phyloP scores from a whole-genome alignment of 129 eudicot species.

The Lactuca saligna region DNA sequence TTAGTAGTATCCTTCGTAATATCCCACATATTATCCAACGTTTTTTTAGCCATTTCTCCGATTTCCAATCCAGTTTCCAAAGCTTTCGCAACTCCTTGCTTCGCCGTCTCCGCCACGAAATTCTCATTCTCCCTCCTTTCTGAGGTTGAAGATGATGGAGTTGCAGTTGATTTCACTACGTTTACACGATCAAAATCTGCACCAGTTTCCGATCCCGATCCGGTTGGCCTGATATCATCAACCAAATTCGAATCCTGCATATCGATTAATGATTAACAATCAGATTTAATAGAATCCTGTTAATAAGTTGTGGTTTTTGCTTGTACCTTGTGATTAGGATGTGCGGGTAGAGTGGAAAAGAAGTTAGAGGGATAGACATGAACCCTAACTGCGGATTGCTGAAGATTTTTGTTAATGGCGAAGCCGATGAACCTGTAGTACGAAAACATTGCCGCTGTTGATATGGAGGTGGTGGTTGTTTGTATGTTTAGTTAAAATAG shows the following conservation, averaged over 20 bases:
- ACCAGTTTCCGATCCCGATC: background rate
- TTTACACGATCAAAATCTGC: slow-evolving; percentile 3
- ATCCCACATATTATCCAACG: slow-evolving; percentile 47
- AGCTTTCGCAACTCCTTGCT: slow-evolving; percentile 42
- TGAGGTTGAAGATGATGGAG: background rate
- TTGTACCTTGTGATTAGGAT: slow-evolving; percentile 15
- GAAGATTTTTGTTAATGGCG: slow-evolving; percentile 16
- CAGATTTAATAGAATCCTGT: background rate
- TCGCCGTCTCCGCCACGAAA: slow-evolving; percentile 38
- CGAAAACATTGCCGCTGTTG: slow-evolving; percentile 18
- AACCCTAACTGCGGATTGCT: background rate
- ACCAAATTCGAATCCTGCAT: slow-evolving; percentile 24
- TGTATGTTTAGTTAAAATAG: background rate
- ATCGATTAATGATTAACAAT: background rate
- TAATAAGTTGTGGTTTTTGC: background rate
- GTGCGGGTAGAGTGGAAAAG: background rate
- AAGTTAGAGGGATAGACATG: background rate
- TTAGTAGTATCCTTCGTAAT: slow-evolving; percentile 40
- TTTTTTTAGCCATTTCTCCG: slow-evolving; percentile 50
- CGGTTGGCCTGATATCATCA: slow-evolving; percentile 23
- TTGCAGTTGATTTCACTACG: slow-evolving; percentile 15
- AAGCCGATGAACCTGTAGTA: slow-evolving; percentile 12
- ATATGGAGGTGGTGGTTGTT: background rate
- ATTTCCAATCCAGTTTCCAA: slow-evolving; percentile 47
- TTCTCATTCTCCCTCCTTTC: background rate